These are phyloP conservation scores for Botrytis hyacinthi DNA, from an alignment of 2,329 filamentous ascomycete genomes.

Conservation along the genomic window DNA sequence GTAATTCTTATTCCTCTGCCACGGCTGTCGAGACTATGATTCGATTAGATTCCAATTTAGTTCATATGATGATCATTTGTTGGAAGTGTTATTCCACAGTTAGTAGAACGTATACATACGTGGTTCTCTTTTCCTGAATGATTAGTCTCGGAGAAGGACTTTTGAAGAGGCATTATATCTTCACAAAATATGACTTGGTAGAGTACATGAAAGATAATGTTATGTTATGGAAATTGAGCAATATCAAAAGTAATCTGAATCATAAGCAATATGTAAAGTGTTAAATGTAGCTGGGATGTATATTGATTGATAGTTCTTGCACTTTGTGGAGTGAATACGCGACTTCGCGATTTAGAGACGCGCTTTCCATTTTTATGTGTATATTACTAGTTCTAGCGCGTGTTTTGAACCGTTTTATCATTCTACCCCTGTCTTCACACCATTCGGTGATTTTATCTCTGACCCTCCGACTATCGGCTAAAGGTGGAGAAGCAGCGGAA, in stretches of 20 bases:
- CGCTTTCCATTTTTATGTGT: background rate
- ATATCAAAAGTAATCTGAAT: background rate
- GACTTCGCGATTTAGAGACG: conserved; percentile 1
- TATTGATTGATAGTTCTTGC: conserved; percentile 3
- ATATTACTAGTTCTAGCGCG: conserved; percentile 5
- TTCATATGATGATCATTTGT: background rate
- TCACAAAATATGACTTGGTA: background rate
- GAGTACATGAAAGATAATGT: background rate
- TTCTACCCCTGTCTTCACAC: background rate
- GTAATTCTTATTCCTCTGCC: conserved; percentile 37
- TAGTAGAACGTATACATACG: conserved; percentile 24
- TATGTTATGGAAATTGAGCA: background rate
- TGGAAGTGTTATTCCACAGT: background rate
- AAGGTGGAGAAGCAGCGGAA: conserved; percentile 7
- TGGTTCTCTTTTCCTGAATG: conserved; percentile 35
- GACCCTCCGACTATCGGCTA: conserved; percentile 12
- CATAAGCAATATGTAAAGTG: background rate
- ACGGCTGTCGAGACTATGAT: conserved; percentile 32
- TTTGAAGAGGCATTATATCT: conserved; percentile 39
- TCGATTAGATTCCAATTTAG: conserved; percentile 13
- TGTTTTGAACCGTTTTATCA: background rate
- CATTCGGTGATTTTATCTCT: background rate
- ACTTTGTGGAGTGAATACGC: conserved; percentile 9
- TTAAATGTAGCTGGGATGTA: background rate
- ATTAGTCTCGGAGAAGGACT: conserved; percentile 41